Evolutionary conservation across 805 yeast genomes (phyloP).

Genomic region (Zygosaccharomyces siamensis): DNA sequence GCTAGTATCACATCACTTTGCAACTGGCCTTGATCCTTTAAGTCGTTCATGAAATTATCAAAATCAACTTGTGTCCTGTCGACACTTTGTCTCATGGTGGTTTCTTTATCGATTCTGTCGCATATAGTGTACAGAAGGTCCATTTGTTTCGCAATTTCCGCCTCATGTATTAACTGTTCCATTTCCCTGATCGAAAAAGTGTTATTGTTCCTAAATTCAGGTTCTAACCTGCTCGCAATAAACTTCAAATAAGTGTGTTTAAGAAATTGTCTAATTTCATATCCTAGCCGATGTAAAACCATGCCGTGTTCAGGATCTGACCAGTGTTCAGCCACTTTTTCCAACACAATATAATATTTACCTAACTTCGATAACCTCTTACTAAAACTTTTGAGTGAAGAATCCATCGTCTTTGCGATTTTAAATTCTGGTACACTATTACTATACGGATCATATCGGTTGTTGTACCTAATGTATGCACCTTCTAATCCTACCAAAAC

Average conservation of each 20-base stretch:
- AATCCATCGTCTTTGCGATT: constrained; percentile 66
- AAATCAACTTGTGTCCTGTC: constrained; percentile 37
- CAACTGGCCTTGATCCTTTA: constrained; percentile 37
- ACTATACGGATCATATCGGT: constrained; percentile 47
- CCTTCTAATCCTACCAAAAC: constrained; percentile 77
- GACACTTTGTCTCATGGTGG: constrained; percentile 36
- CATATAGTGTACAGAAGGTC: constrained; percentile 56
- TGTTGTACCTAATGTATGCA: constrained; percentile 62
- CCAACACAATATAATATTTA: constrained; percentile 54
- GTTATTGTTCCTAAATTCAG: constrained; percentile 44
- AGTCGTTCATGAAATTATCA: constrained; percentile 40
- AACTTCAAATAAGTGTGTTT: constrained; percentile 35
- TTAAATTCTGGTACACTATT: constrained; percentile 60
- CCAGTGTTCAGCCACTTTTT: constrained; percentile 57
- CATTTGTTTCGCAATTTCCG: constrained; percentile 38
- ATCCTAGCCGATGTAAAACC: constrained; percentile 68
- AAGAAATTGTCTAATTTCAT: constrained; percentile 47
- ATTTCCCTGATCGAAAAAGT: constrained; percentile 56
- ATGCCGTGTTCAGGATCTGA: constrained; percentile 56
- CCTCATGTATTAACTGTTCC: constrained; percentile 45
- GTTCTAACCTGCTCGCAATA: constrained; percentile 44
- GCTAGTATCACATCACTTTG: constrained; percentile 34
- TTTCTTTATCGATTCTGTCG: constrained; percentile 46
- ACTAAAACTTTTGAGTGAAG: constrained; percentile 66
- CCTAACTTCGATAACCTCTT: constrained; percentile 59